A percentile compares a stretch with the other conserved stretches of the same genome.
phyloP scores from a whole-genome alignment of 495 filamentous ascomycete genomes.

The Aspergillus steynii region DNA sequence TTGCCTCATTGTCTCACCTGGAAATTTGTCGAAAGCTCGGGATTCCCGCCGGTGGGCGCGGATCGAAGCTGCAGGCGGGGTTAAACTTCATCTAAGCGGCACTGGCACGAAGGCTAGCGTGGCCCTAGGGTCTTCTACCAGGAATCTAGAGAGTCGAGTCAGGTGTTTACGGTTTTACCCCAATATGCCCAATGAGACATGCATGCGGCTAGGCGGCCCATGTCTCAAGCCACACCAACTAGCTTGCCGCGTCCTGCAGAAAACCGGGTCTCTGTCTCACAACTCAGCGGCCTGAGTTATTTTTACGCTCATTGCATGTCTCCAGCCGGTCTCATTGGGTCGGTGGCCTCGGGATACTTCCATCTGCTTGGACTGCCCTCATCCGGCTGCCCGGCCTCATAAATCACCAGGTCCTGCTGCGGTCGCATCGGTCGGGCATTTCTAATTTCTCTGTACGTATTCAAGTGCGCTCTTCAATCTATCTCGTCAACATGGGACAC shows the following conservation, averaged over 20 bases:
- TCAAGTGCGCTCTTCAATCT: background rate
- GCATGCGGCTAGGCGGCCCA: conserved; percentile 10
- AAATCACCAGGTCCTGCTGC: background rate
- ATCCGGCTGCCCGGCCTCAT: background rate
- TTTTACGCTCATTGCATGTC: background rate
- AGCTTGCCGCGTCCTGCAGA: background rate
- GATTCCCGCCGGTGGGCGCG: background rate
- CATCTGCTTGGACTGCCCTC: background rate
- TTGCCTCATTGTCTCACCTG: conserved; percentile 9
- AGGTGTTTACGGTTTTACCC: background rate
- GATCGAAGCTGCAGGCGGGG: background rate
- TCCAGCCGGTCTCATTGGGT: background rate
- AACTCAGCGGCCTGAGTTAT: background rate
- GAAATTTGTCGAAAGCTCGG: background rate
- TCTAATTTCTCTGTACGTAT: background rate
- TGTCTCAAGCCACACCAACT: conserved; percentile 10
- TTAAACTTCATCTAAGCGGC: background rate
- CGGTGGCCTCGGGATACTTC: background rate
- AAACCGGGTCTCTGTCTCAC: conserved; percentile 5
- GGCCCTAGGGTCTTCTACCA: background rate
- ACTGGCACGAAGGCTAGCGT: background rate
- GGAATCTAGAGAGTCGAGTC: background rate
- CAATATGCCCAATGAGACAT: conserved; percentile 12
- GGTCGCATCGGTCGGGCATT: background rate
- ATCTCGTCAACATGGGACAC: conserved; percentile 2